Evolutionary conservation across 176 grass and related monocot genomes (phyloP).

Genomic region (Metroxylon sagu): DNA sequence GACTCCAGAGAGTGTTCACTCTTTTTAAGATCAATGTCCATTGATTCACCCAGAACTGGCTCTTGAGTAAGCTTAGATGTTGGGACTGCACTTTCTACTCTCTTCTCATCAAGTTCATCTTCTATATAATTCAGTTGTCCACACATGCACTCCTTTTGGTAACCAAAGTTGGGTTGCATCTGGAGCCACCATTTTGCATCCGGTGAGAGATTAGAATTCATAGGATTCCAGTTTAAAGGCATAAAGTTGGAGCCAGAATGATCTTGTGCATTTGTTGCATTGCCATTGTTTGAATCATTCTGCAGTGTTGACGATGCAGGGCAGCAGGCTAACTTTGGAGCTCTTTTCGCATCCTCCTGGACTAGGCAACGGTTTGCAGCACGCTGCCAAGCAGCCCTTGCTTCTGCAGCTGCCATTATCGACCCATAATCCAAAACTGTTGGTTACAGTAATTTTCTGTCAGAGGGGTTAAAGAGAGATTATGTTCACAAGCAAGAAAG

Average conservation of each 20-base stretch:
- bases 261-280: slow-evolving; percentile 19
- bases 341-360: slow-evolving; percentile 93
- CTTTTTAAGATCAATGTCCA: slow-evolving; percentile 16
- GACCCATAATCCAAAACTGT: slow-evolving; percentile 14
- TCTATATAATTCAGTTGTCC: slow-evolving; percentile 28
- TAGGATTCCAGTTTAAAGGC: slow-evolving; percentile 45
- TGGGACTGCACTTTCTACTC: slow-evolving; percentile 18
- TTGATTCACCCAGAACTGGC: slow-evolving; percentile 20
- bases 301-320: slow-evolving; percentile 32
- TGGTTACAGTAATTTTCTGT: not conserved
- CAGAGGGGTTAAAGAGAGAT: too few relatives aligned
- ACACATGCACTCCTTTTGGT: slow-evolving; percentile 37
- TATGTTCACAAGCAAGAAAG: too few relatives aligned
- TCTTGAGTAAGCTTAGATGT: slow-evolving; percentile 17
- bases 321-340: slow-evolving; percentile 66
- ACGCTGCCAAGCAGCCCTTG: slow-evolving; percentile 83
- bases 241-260: slow-evolving; percentile 33
- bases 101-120: slow-evolving; percentile 11
- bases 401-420: slow-evolving; percentile 89
- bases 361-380: slow-evolving; percentile 71
- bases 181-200: slow-evolving; percentile 83
- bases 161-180: slow-evolving; percentile 46
- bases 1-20: slow-evolving; percentile 23
- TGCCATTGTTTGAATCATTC: slow-evolving; percentile 26
- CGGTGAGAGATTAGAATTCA: slow-evolving; percentile 37